Percentiles rank a stretch among this genome's conserved stretches.
Evolutionary conservation across 2,329 filamentous ascomycete species (phyloP).

Genomic region (Periconia macrospinosa): DNA sequence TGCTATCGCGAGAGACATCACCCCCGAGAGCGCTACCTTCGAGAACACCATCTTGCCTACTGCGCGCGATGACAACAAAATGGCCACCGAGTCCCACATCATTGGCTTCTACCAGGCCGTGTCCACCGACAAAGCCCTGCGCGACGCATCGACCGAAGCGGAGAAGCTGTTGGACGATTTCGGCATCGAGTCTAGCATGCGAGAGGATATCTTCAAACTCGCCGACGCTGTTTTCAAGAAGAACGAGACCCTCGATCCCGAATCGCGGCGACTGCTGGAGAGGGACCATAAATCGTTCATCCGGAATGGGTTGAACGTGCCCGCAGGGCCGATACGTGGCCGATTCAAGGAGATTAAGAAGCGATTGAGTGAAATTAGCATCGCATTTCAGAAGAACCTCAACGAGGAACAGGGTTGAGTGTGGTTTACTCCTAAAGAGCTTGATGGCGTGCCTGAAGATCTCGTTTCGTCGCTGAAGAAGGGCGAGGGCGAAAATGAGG

Average conservation of each 20-base stretch:
- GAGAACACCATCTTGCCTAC: conserved; percentile 67
- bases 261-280: conserved; percentile 72
- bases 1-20: conserved; percentile 65
- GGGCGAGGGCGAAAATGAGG: conserved; percentile 69
- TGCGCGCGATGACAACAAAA: conserved; percentile 61
- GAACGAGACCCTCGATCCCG: conserved; percentile 63
- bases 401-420: conserved; percentile 80
- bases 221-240: conserved; percentile 56
- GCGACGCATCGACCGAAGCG: conserved; percentile 55
- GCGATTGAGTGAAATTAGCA: conserved; percentile 71
- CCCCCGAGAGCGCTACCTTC: conserved; percentile 59
- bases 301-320: conserved; percentile 72
- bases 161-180: conserved; percentile 65
- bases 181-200: conserved; percentile 75
- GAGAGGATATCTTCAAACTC: conserved; percentile 74
- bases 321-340: conserved; percentile 69
- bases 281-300: conserved; percentile 79
- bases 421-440: conserved; percentile 74
- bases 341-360: conserved; percentile 88
- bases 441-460: conserved; percentile 75
- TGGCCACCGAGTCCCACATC: conserved; percentile 57
- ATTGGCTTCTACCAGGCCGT: conserved; percentile 58
- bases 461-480: conserved; percentile 68
- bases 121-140: conserved; percentile 51
- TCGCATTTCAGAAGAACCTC: conserved; percentile 76